A percentile compares a stretch with the other conserved stretches of the same genome.
These are phyloP conservation scores for Cordyceps fumosorosea DNA, from an alignment of 2,329 filamentous ascomycete genomes.

Conservation along the genomic window DNA sequence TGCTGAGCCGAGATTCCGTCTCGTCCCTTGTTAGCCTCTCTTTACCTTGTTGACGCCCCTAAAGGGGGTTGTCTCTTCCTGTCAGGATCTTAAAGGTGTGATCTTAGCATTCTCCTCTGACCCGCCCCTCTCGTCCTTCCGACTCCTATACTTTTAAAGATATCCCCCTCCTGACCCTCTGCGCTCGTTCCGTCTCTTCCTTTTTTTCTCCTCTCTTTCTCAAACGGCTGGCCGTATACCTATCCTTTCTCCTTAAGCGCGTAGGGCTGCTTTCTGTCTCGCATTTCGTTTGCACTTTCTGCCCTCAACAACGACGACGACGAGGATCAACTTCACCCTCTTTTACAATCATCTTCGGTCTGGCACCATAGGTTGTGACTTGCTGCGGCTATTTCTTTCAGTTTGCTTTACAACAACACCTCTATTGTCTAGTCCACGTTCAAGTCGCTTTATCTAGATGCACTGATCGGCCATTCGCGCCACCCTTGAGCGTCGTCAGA, in stretches of 20 bases:
- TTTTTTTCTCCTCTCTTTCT: constrained; percentile 15
- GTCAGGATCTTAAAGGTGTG: constrained; percentile 7
- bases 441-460: constrained; percentile 22
- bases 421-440: too few relatives aligned
- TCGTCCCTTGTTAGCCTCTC: neutral
- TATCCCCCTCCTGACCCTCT: constrained; percentile 3
- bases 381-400: neutral
- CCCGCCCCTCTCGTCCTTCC: neutral
- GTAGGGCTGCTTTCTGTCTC: constrained; percentile 26
- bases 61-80: neutral
- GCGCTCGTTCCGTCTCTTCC: constrained; percentile 17
- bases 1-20: too few relatives aligned
- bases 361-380: constrained; percentile 36
- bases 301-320: constrained; percentile 17
- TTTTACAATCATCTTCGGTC: constrained; percentile 36
- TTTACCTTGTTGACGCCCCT: neutral
- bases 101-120: constrained; percentile 11
- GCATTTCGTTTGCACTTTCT: constrained; percentile 42
- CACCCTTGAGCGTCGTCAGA: constrained; percentile 36
- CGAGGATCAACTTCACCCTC: constrained; percentile 19
- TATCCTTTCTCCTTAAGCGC: constrained; percentile 21
- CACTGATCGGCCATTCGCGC: constrained; percentile 31
- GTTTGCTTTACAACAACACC: constrained; percentile 20
- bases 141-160: constrained; percentile 12
- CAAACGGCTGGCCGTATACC: constrained; percentile 23